A percentile compares a stretch with the other conserved stretches of the same genome.
Evolutionary conservation across 2,329 filamentous ascomycete genomes (phyloP).

Genomic region (Penicillium frequentans): DNA sequence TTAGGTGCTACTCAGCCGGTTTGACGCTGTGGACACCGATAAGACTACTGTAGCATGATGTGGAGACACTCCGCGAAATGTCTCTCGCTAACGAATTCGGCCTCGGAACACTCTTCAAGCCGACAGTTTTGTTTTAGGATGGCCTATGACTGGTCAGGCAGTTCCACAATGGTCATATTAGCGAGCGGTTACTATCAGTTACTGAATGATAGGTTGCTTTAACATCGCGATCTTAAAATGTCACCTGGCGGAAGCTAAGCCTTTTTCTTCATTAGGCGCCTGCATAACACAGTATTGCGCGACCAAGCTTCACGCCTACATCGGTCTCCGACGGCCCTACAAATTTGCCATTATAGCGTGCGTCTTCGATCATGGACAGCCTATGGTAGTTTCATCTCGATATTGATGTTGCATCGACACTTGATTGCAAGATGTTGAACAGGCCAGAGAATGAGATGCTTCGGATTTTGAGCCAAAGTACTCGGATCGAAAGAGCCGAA

Average conservation of each 20-base stretch:
- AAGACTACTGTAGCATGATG: neutral
- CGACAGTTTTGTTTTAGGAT: neutral
- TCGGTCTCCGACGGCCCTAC: neutral
- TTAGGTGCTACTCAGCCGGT: neutral
- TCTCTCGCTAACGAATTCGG: neutral
- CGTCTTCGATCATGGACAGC: neutral
- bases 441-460: neutral
- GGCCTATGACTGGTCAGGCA: neutral
- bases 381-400: neutral
- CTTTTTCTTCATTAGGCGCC: neutral
- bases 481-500: neutral
- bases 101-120: neutral
- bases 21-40: neutral
- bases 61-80: neutral
- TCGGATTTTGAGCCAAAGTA: too few relatives aligned
- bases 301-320: neutral
- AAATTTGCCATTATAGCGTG: neutral
- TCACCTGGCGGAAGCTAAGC: neutral
- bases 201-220: neutral
- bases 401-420: slow-evolving; percentile 7
- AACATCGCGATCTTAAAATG: neutral
- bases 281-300: neutral
- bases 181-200: neutral
- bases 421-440: neutral
- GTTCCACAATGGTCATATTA: neutral